Evolutionary conservation across 768 basidiomycete genomes (phyloP).

Genomic region (Leccinum pellstonianum): DNA sequence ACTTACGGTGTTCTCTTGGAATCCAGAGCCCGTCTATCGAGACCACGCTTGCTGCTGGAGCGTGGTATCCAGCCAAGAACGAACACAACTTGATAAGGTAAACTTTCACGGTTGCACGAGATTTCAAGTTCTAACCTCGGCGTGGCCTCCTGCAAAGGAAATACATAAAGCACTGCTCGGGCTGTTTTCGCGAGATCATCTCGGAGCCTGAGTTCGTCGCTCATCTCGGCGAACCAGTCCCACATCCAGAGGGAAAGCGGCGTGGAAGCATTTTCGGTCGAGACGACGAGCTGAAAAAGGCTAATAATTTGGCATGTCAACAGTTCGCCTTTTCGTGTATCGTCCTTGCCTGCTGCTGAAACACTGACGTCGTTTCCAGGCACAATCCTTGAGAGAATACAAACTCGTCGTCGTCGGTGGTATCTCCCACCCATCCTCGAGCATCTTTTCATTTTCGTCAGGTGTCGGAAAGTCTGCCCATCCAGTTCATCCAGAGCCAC

Average conservation of each 20-base stretch:
- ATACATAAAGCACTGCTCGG: conserved; percentile 62
- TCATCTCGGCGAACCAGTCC: conserved; percentile 70
- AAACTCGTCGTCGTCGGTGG: conserved; percentile 94
- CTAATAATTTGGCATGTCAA: conserved; percentile 26
- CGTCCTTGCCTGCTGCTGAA: background rate
- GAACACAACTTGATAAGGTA: conserved; percentile 78
- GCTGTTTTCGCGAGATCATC: conserved; percentile 64
- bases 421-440: conserved; percentile 33
- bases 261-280: conserved; percentile 79
- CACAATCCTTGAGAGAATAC: conserved; percentile 92
- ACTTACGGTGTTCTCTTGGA: background rate
- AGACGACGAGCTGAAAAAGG: conserved; percentile 86
- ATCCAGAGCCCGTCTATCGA: conserved; percentile 35
- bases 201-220: conserved; percentile 57
- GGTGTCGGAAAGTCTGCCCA: conserved; percentile 79
- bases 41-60: conserved; percentile 75
- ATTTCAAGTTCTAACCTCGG: background rate
- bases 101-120: conserved; percentile 1
- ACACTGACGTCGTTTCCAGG: conserved; percentile 38
- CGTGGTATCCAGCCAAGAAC: conserved; percentile 76
- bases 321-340: background rate
- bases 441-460: conserved; percentile 11
- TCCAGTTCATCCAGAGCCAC: conserved; percentile 96
- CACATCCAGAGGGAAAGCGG: conserved; percentile 54
- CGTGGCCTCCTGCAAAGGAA: conserved; percentile 36